Evolutionary conservation across 192 early-diverging fungal species (phyloP).

Genomic region (Pecoramyces ruminantium): DNA sequence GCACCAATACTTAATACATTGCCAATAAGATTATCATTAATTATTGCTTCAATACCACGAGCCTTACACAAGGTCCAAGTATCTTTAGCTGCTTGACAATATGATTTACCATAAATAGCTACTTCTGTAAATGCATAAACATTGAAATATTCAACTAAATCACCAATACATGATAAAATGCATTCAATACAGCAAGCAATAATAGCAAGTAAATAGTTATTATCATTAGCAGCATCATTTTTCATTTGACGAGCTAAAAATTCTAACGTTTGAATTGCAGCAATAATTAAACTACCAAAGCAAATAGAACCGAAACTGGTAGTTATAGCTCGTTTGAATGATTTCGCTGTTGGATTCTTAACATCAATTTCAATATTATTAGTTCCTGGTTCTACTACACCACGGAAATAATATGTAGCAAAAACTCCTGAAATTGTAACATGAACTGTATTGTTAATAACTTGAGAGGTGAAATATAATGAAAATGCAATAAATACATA

Average conservation of each 20-base stretch:
- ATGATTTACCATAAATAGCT: constrained; percentile 63
- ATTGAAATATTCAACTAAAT: constrained; percentile 52
- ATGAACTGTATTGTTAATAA: constrained; percentile 52
- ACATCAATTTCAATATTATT: constrained; percentile 8
- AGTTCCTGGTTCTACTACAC: constrained; percentile 19
- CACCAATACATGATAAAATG: constrained; percentile 56
- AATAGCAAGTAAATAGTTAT: constrained; percentile 12
- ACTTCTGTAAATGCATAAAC: constrained; percentile 87
- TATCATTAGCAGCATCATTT: not conserved
- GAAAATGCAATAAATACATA: constrained; percentile 40
- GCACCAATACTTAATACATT: constrained; percentile 71
- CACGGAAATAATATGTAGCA: constrained; percentile 62
- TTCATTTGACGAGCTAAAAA: not conserved
- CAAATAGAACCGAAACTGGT: constrained; percentile 69
- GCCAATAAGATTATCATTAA: constrained; percentile 80
- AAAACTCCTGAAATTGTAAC: constrained; percentile 67
- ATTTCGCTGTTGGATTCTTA: constrained; percentile 34
- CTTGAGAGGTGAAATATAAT: constrained; percentile 53
- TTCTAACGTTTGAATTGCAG: not conserved
- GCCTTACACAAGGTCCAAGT: constrained; percentile 72
- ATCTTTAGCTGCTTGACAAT: constrained; percentile 11
- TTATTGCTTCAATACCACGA: constrained; percentile 30
- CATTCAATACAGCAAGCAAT: constrained; percentile 57
- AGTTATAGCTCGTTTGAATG: constrained; percentile 55
- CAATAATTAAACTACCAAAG: constrained; percentile 51